These are phyloP conservation scores for Aaosphaeria arxii DNA, from an alignment of 2,329 filamentous ascomycete genomes.

Conservation along the genomic window DNA sequence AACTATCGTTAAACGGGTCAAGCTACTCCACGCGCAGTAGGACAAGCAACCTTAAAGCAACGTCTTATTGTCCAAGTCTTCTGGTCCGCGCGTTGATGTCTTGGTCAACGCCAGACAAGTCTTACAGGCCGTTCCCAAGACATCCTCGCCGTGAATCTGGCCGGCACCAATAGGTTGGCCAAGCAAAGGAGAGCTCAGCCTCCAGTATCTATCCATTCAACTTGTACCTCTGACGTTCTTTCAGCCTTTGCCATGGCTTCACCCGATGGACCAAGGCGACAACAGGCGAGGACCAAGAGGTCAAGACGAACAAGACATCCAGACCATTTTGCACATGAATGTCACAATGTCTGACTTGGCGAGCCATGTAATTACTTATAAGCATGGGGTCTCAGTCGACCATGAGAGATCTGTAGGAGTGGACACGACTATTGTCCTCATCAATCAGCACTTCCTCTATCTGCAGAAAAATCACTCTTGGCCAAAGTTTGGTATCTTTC, in stretches of 20 bases:
- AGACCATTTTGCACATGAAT: background rate
- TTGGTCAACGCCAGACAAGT: background rate
- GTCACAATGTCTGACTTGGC: background rate
- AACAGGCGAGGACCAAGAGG: background rate
- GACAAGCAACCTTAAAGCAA: too few species aligned
- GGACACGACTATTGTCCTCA: too few species aligned
- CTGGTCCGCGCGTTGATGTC: background rate
- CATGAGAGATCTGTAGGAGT: background rate
- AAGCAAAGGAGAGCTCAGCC: background rate
- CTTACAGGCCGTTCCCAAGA: background rate
- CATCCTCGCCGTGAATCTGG: background rate
- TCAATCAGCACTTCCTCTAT: too few species aligned
- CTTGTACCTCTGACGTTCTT: background rate
- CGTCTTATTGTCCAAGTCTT: too few species aligned
- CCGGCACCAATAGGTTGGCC: background rate
- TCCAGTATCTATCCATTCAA: background rate
- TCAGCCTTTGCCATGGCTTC: conserved; percentile 12
- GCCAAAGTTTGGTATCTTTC: too few species aligned
- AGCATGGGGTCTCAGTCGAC: background rate
- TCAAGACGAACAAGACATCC: background rate
- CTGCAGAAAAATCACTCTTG: too few species aligned
- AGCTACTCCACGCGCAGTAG: too few species aligned
- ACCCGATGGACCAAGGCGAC: conserved; percentile 7
- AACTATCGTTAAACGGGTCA: too few species aligned
- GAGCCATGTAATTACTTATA: conserved; percentile 2